phyloP scores from a whole-genome alignment of 139 green algal species.

The Eudorina sp. region DNA sequence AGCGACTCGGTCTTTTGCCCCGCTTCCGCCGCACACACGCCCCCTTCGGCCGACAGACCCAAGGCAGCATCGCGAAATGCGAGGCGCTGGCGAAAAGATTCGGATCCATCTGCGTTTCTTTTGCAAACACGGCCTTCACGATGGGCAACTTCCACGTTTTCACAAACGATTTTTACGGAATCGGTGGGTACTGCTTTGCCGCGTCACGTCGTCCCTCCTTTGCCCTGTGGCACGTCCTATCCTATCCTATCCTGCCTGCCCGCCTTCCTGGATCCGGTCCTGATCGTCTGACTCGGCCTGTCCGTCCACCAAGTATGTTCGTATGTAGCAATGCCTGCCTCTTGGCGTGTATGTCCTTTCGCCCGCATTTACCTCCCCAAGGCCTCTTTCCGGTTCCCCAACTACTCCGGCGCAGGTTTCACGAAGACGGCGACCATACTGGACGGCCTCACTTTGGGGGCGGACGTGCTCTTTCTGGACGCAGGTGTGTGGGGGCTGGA shows the following conservation, averaged over 20 bases:
- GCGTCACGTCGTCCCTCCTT: too few species aligned
- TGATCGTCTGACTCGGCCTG: too few species aligned
- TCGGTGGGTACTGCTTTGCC: neutral
- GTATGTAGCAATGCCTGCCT: too few species aligned
- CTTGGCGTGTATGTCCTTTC: too few species aligned
- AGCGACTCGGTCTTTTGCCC: too few species aligned
- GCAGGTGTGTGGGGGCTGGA: too few species aligned
- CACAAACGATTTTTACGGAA: slow-evolving; percentile 48
- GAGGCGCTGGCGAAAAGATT: neutral
- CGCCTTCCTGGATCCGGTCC: too few species aligned
- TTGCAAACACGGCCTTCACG: slow-evolving; percentile 3
- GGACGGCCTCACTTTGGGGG: slow-evolving; percentile 35
- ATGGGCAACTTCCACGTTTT: slow-evolving; percentile 39
- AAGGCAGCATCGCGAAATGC: neutral
- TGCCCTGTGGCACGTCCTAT: too few species aligned
- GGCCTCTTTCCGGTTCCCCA: neutral
- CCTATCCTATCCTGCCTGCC: too few species aligned
- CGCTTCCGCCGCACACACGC: too few species aligned
- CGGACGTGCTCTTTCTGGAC: slow-evolving; percentile 45
- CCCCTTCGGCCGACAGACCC: neutral
- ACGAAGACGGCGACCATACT: slow-evolving; percentile 41
- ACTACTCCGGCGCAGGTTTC: slow-evolving; percentile 18
- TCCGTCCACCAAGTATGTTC: too few species aligned
- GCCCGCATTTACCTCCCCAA: too few species aligned
- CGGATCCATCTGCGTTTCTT: slow-evolving; percentile 14